Percentiles rank a stretch among this genome's conserved stretches.
Conservation (phyloP, 202 grass and related monocot species). For the Schoenoplectus tabernaemontani region DNA sequence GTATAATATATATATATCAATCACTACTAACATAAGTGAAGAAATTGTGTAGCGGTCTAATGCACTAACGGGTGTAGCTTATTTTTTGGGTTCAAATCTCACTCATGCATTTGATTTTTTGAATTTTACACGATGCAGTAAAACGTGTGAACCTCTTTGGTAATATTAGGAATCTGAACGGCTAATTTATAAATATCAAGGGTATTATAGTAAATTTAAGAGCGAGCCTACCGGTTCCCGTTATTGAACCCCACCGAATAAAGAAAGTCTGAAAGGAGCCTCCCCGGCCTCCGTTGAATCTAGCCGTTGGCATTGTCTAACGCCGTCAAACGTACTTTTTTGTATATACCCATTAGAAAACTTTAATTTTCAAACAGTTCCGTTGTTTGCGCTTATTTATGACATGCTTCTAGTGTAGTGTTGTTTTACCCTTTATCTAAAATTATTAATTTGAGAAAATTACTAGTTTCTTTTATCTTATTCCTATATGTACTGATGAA, state of each 20-base stretch:
- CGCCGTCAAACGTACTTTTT: constrained; percentile 9
- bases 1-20: too few species aligned
- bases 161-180: not conserved
- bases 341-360: not conserved
- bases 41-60: too few species aligned
- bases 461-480: too few species aligned
- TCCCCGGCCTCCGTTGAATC: not conserved
- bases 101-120: too few species aligned
- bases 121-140: not conserved
- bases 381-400: too few species aligned
- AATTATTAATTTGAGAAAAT: too few species aligned
- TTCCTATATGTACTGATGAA: too few species aligned
- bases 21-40: too few species aligned
- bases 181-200: not conserved
- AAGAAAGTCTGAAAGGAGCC: not conserved
- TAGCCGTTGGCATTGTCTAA: constrained; percentile 5
- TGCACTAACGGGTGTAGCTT: too few species aligned
- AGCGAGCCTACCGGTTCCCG: not conserved
- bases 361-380: not conserved
- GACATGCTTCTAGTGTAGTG: too few species aligned
- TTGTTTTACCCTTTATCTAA: too few species aligned
- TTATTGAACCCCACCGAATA: not conserved
- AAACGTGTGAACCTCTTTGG: not conserved
- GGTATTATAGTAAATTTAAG: constrained; percentile 7
- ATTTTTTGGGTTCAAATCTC: too few species aligned